phyloP scores from a whole-genome alignment of 2,329 filamentous ascomycete genomes.

The Nothopassalora personata region DNA sequence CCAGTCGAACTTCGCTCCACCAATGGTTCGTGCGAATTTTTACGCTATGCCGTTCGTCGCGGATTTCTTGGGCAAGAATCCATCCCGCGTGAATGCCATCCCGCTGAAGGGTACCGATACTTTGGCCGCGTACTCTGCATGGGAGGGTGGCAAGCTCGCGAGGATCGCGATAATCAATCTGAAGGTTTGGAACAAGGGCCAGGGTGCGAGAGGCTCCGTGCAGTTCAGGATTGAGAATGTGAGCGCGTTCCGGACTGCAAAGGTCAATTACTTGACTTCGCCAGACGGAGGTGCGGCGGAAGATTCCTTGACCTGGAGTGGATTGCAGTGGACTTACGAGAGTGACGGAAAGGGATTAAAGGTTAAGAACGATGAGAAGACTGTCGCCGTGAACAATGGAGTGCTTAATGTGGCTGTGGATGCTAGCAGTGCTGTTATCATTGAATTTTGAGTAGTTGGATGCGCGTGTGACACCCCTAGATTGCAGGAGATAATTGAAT shows the following conservation, averaged over 20 bases:
- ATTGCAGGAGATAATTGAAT: not conserved
- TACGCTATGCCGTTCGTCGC: slow-evolving; percentile 8
- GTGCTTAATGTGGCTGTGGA: slow-evolving; percentile 4
- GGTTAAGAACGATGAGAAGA: slow-evolving; percentile 6
- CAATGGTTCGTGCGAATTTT: slow-evolving; percentile 5
- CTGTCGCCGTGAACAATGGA: slow-evolving; percentile 3
- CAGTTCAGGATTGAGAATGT: slow-evolving; percentile 2
- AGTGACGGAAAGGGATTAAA: slow-evolving; percentile 1
- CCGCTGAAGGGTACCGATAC: not conserved
- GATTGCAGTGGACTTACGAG: slow-evolving; percentile 7
- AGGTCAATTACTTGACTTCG: slow-evolving; percentile 5
- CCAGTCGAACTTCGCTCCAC: not conserved
- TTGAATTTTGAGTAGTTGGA: not conserved
- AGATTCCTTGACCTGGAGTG: slow-evolving; percentile 3
- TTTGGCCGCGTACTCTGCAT: slow-evolving; percentile 5
- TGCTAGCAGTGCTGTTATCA: slow-evolving; percentile 1
- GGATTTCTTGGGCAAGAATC: slow-evolving; percentile 7
- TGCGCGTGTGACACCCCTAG: not conserved
- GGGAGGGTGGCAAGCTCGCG: not conserved
- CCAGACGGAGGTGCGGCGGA: slow-evolving; percentile 1
- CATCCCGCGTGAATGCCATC: not conserved
- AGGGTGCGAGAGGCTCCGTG: not conserved
- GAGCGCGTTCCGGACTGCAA: not conserved
- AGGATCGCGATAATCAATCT: slow-evolving; percentile 8
- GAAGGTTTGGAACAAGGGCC: slow-evolving; percentile 2